These are phyloP conservation scores for Ceratocystiopsis brevicomis DNA, from an alignment of 2,329 filamentous ascomycete species.

Conservation along the genomic window DNA sequence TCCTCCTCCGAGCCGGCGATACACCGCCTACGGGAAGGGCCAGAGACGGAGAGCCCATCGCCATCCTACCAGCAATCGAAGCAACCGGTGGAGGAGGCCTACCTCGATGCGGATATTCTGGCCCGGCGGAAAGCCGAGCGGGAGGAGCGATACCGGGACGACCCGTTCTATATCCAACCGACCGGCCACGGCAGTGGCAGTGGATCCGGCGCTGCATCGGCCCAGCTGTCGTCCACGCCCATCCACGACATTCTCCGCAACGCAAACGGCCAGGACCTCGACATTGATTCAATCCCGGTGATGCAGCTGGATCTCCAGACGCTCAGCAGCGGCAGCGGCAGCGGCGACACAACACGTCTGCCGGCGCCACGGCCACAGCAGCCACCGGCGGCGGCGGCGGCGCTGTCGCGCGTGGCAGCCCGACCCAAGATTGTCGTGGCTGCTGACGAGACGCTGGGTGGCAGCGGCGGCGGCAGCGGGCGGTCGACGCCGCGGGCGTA, in stretches of 20 bases:
- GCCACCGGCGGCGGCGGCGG: conserved; percentile 7
- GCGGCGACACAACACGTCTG: conserved; percentile 13
- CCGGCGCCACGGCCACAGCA: not conserved
- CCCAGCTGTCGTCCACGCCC: conserved; percentile 48
- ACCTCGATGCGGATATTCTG: conserved; percentile 53
- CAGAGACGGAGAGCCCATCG: conserved; percentile 15
- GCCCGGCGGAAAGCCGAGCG: conserved; percentile 60
- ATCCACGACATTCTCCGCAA: conserved; percentile 58
- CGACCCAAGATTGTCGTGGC: conserved; percentile 48
- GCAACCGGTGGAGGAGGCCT: conserved; percentile 30
- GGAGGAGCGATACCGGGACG: conserved; percentile 67
- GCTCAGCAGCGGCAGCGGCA: conserved; percentile 14
- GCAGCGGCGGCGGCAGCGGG: conserved; percentile 19
- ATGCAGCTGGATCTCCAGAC: conserved; percentile 72
- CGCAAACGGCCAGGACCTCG: conserved; percentile 59
- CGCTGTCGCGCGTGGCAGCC: conserved; percentile 15
- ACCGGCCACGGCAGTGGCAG: conserved; percentile 7
- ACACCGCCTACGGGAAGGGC: conserved; percentile 26
- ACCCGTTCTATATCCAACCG: conserved; percentile 73
- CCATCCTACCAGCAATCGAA: conserved; percentile 10
- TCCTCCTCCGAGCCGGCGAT: conserved; percentile 37
- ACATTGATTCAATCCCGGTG: conserved; percentile 89
- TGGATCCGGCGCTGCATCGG: conserved; percentile 18
- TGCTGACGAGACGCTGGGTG: conserved; percentile 48
- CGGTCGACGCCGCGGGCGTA: conserved; percentile 30